A percentile compares a stretch with the other conserved stretches of the same genome.
These are phyloP conservation scores for Anthostomella pinea DNA, from an alignment of 2,329 filamentous ascomycete genomes.

Conservation along the genomic window DNA sequence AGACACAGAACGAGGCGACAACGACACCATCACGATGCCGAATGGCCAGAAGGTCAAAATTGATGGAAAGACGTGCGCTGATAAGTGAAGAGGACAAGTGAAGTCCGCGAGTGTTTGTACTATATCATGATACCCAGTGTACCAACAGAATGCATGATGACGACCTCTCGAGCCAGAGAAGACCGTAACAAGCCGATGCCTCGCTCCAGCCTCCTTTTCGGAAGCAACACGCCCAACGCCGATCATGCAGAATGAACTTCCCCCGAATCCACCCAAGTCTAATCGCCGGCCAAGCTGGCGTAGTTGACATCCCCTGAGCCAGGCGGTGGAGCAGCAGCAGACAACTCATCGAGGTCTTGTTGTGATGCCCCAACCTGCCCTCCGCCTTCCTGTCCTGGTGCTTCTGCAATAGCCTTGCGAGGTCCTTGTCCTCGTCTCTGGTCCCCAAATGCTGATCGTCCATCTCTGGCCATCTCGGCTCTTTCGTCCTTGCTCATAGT, in stretches of 20 bases:
- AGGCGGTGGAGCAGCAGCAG: constrained; percentile 70
- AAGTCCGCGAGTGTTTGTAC: constrained; percentile 19
- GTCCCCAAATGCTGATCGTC: constrained; percentile 52
- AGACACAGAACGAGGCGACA: constrained; percentile 87
- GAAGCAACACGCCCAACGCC: constrained; percentile 32
- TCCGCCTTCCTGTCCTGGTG: constrained; percentile 27
- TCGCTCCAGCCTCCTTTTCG: constrained; percentile 21
- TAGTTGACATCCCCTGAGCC: constrained; percentile 77
- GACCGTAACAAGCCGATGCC: constrained; percentile 11
- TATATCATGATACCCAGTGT: constrained; percentile 30
- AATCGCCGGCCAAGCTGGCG: constrained; percentile 81
- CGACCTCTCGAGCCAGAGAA: constrained; percentile 5
- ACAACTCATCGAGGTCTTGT: constrained; percentile 33
- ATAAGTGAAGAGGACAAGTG: constrained; percentile 16
- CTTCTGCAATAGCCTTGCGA: constrained; percentile 32
- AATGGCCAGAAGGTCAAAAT: constrained; percentile 34
- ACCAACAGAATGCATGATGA: constrained; percentile 19
- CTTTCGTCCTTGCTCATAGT: constrained; percentile 87
- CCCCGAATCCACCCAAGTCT: constrained; percentile 31
- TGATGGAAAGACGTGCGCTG: constrained; percentile 23
- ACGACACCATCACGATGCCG: constrained; percentile 78
- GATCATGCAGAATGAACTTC: constrained; percentile 21
- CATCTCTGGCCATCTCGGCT: constrained; percentile 76
- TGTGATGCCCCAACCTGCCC: constrained; percentile 23
- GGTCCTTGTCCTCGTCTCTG: constrained; percentile 39